Evolutionary conservation across 1,284 basidiomycete genomes (phyloP).

Genomic region (Pholiota adiposa): DNA sequence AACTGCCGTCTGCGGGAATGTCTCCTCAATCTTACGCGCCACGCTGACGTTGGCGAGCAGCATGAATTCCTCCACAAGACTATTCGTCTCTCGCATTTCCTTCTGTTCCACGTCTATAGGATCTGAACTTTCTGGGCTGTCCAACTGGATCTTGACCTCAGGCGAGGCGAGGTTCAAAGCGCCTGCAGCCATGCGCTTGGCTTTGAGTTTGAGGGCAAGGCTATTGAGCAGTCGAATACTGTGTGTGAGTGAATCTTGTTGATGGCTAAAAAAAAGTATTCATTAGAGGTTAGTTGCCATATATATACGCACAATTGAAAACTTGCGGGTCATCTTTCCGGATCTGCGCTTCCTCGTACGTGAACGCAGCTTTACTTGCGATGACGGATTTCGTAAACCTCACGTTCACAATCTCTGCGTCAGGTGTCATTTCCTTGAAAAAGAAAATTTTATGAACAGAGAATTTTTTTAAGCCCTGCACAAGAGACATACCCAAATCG

Average conservation of each 20-base stretch:
- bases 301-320: neutral
- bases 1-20: constrained; percentile 96
- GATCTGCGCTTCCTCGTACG: constrained; percentile 95
- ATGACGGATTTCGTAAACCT: constrained; percentile 97
- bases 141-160: constrained; percentile 96
- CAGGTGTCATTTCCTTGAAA: constrained; percentile 78
- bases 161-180: constrained; percentile 97
- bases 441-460: neutral
- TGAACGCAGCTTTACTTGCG: constrained; percentile 95
- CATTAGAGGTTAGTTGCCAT: neutral
- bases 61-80: constrained; percentile 99
- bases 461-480: neutral
- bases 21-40: constrained; percentile 90
- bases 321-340: constrained; percentile 91
- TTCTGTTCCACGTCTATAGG: constrained; percentile 99
- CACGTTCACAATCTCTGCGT: constrained; percentile 90
- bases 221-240: constrained; percentile 91
- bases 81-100: constrained; percentile 92
- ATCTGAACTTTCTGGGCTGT: constrained; percentile 90
- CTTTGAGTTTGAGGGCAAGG: constrained; percentile 87
- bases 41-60: constrained; percentile 96
- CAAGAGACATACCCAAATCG: constrained; percentile 83
- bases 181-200: constrained; percentile 88
- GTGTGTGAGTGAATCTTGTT: constrained; percentile 84
- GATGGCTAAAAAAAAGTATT: constrained; percentile 48